Conservation (phyloP, 1,284 basidiomycete species). For the Cryptococcus sp. region DNA sequence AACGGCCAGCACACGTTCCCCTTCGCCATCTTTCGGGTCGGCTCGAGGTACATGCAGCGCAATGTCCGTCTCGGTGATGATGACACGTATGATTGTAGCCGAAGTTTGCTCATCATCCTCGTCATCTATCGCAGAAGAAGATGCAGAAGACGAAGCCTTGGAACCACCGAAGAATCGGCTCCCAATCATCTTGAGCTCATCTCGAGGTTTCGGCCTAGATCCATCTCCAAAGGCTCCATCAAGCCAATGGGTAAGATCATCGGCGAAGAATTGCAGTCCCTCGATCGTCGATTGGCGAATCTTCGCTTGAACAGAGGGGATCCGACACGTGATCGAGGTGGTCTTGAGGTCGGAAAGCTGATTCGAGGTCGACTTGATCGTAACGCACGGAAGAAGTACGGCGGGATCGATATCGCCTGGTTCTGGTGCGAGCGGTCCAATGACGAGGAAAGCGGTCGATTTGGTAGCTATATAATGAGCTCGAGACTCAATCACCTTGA, state of each 20-base stretch:
- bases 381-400: slow-evolving; percentile 45
- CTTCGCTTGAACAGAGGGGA: slow-evolving; percentile 62
- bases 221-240: slow-evolving; percentile 47
- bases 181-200: slow-evolving; percentile 68
- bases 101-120: slow-evolving; percentile 29
- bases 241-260: slow-evolving; percentile 68
- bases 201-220: slow-evolving; percentile 47
- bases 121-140: slow-evolving; percentile 42
- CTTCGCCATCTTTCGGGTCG: background rate
- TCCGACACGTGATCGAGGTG: slow-evolving; percentile 40
- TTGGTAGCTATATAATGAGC: slow-evolving; percentile 33
- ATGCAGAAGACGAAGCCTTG: slow-evolving; percentile 49
- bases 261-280: slow-evolving; percentile 74
- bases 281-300: slow-evolving; percentile 58
- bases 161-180: slow-evolving; percentile 67
- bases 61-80: slow-evolving; percentile 31
- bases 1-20: slow-evolving; percentile 29
- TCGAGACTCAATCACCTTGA: no score
- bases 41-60: slow-evolving; percentile 27
- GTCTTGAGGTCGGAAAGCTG: slow-evolving; percentile 18
- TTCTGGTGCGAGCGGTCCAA: slow-evolving; percentile 39
- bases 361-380: slow-evolving; percentile 31
- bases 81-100: slow-evolving; percentile 27
- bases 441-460: slow-evolving; percentile 34
- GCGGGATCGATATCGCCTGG: slow-evolving; percentile 22